phyloP scores from a whole-genome alignment of 2,329 filamentous ascomycete species.

The Penicillium sp. region DNA sequence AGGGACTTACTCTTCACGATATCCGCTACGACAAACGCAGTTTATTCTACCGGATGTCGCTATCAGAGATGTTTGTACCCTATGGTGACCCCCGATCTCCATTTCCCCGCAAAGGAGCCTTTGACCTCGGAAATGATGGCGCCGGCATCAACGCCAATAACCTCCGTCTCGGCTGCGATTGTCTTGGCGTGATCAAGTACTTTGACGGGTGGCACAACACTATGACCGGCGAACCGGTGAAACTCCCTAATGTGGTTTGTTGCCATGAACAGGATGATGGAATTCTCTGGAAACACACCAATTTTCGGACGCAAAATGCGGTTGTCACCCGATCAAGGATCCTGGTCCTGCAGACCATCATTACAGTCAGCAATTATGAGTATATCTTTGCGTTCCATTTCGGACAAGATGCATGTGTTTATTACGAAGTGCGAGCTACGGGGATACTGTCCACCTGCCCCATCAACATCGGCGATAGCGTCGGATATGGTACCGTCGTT shows the following conservation, averaged over 20 bases:
- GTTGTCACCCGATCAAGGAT: conserved; percentile 35
- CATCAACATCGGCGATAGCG: conserved; percentile 35
- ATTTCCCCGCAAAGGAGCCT: conserved; percentile 45
- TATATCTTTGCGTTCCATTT: conserved; percentile 48
- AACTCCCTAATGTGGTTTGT: conserved; percentile 45
- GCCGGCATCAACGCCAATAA: conserved; percentile 47
- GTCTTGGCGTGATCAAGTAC: conserved; percentile 46
- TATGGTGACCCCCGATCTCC: conserved; percentile 45
- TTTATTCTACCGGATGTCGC: conserved; percentile 44
- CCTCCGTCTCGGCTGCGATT: conserved; percentile 44
- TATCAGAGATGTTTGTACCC: conserved; percentile 48
- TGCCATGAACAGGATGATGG: conserved; percentile 43
- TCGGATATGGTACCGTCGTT: conserved; percentile 42
- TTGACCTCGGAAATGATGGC: conserved; percentile 47
- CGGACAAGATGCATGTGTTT: conserved; percentile 41
- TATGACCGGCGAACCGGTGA: conserved; percentile 34
- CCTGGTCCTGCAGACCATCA: conserved; percentile 41
- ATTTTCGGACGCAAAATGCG: conserved; percentile 37
- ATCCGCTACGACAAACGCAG: conserved; percentile 40
- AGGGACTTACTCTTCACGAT: conserved; percentile 45
- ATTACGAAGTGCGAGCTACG: conserved; percentile 46
- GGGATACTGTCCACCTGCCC: conserved; percentile 47
- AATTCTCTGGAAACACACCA: conserved; percentile 45
- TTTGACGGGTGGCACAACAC: conserved; percentile 43
- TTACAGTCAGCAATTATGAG: conserved; percentile 47